Percentiles rank a stretch among this genome's conserved stretches.
Evolutionary conservation across 164 flowering plant genomes (phyloP).

Genomic region (Magnolia officinalis): DNA sequence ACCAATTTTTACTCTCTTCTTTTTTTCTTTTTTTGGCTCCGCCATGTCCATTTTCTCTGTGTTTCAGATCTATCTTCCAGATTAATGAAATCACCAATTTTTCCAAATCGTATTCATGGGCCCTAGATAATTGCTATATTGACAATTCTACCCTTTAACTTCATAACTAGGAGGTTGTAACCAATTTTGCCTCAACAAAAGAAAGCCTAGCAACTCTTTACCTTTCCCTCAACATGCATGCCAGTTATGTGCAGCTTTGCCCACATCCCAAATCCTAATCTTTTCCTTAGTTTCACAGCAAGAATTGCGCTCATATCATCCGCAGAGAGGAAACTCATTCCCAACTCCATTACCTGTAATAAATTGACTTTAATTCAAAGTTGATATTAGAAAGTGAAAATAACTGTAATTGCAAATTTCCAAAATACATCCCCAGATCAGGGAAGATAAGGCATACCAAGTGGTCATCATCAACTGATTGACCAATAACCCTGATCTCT

Average conservation of each 20-base stretch:
- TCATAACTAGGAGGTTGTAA: neutral
- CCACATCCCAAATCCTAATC: conserved; percentile 92
- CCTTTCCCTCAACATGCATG: conserved; percentile 99
- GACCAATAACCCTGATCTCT: conserved; percentile 77
- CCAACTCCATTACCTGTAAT: conserved; percentile 86
- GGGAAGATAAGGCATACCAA: conserved; percentile 44
- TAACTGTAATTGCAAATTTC: neutral
- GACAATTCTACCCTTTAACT: neutral
- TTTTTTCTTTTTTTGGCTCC: no score
- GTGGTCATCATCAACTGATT: conserved; percentile 83
- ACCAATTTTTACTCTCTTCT: no score
- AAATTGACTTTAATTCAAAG: neutral
- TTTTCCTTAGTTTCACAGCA: conserved; percentile 73
- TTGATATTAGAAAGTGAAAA: neutral
- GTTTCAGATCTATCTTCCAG: no score
- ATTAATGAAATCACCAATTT: no score
- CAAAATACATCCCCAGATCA: neutral
- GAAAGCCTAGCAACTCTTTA: conserved; percentile 16
- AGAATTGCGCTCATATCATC: conserved; percentile 93
- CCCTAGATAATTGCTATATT: neutral
- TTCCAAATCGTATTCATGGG: neutral
- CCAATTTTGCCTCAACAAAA: neutral
- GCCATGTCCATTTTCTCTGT: no score
- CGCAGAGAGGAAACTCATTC: conserved; percentile 86
- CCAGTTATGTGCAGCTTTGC: conserved; percentile 85